phyloP scores from a whole-genome alignment of 2,329 filamentous ascomycete species.

The Pyricularia pennisetigena region DNA sequence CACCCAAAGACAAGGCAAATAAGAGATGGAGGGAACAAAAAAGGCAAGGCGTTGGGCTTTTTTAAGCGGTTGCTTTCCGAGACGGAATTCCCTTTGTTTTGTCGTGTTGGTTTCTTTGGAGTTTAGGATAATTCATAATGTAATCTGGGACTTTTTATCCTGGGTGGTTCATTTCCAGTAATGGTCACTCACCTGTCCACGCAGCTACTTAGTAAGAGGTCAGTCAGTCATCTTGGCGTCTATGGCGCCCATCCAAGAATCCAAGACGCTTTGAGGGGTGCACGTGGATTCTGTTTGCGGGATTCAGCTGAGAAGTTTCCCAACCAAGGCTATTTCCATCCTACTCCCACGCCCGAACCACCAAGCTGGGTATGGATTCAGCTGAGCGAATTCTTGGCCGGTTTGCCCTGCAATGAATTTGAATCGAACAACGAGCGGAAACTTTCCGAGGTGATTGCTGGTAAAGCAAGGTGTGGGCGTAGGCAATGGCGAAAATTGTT shows the following conservation, averaged over 20 bases:
- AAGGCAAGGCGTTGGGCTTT: not conserved
- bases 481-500: not conserved
- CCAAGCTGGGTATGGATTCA: not conserved
- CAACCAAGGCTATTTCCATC: not conserved
- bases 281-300: not conserved
- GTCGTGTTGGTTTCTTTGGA: not conserved
- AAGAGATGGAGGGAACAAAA: not conserved
- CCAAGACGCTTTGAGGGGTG: not conserved
- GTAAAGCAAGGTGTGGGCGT: not conserved
- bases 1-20: not conserved
- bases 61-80: not conserved
- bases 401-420: not conserved
- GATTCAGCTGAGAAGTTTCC: not conserved
- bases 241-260: not conserved
- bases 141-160: not conserved
- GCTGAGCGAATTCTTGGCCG: not conserved
- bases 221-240: not conserved
- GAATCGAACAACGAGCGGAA: not conserved
- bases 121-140: constrained; percentile 4
- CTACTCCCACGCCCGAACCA: not conserved
- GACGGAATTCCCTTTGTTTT: not conserved
- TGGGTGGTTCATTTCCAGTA: not conserved
- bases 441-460: not conserved
- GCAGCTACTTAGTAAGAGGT: too few relatives aligned
- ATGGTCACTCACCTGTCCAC: not conserved